These are phyloP conservation scores for Fusarium sp. DNA, from an alignment of 2,329 filamentous ascomycete species.

Conservation along the genomic window DNA sequence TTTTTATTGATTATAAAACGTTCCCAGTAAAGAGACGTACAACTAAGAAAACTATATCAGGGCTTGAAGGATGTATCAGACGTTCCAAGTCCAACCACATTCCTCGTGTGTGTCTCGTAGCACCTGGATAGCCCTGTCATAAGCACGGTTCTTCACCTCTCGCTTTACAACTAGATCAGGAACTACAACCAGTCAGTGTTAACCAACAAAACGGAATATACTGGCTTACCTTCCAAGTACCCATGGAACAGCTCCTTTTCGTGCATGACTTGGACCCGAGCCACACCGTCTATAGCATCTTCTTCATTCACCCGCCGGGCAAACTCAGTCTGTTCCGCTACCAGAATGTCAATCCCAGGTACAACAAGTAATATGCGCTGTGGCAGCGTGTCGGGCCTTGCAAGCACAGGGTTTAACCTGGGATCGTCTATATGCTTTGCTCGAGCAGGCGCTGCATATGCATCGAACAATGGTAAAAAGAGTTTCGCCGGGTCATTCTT, in stretches of 20 bases:
- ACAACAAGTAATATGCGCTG: constrained; percentile 54
- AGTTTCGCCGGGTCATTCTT: constrained; percentile 53
- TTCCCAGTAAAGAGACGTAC: too few relatives aligned
- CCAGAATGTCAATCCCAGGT: constrained; percentile 55
- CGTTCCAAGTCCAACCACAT: constrained; percentile 35
- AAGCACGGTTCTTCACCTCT: constrained; percentile 30
- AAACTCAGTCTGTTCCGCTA: constrained; percentile 54
- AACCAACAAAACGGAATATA: neutral
- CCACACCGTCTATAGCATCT: constrained; percentile 6
- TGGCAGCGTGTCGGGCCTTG: constrained; percentile 50
- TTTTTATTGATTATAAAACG: too few relatives aligned
- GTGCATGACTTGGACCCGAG: constrained; percentile 39
- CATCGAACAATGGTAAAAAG: constrained; percentile 56
- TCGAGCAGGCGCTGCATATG: constrained; percentile 53
- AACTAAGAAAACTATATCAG: too few relatives aligned
- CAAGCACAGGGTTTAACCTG: constrained; percentile 53
- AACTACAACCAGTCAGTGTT: constrained; percentile 18
- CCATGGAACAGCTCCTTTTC: constrained; percentile 45
- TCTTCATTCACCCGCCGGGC: constrained; percentile 49
- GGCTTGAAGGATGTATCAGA: neutral
- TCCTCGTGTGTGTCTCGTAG: constrained; percentile 30
- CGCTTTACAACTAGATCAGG: constrained; percentile 32
- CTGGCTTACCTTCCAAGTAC: constrained; percentile 42
- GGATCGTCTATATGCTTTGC: constrained; percentile 46
- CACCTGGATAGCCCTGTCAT: constrained; percentile 26